Conservation (phyloP, 1,139 yeast genomes). For the Kurtzmaniella natalensis region DNA sequence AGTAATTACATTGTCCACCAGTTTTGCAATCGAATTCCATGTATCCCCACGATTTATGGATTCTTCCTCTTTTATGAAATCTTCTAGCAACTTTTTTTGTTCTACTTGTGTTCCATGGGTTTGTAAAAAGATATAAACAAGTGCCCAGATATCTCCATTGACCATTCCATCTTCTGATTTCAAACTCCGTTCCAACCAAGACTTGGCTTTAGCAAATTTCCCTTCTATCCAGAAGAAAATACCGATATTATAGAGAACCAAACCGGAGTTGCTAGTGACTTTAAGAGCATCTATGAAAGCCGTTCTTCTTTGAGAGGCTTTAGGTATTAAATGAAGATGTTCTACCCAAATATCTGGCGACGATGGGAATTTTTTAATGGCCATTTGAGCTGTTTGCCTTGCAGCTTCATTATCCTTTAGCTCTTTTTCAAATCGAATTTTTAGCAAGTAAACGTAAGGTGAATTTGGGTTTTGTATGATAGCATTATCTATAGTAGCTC, state of each 20-base stretch:
- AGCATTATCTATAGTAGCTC: conserved; percentile 72
- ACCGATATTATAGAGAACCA: conserved; percentile 63
- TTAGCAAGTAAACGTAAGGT: conserved; percentile 54
- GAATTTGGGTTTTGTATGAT: conserved; percentile 46
- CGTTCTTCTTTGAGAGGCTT: conserved; percentile 55
- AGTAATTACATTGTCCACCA: conserved; percentile 27
- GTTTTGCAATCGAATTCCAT: conserved; percentile 52
- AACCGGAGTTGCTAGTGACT: conserved; percentile 56
- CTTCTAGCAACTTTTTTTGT: conserved; percentile 20
- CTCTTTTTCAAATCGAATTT: conserved; percentile 54
- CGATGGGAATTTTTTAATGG: conserved; percentile 55
- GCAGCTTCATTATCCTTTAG: conserved; percentile 52
- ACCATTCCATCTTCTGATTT: conserved; percentile 33
- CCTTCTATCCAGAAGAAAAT: conserved; percentile 65
- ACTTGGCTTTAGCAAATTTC: conserved; percentile 57
- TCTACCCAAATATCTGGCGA: conserved; percentile 64
- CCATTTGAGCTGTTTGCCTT: conserved; percentile 51
- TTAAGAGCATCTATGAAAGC: conserved; percentile 70
- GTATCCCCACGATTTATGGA: conserved; percentile 55
- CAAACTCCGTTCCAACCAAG: conserved; percentile 75
- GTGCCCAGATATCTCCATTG: conserved; percentile 76
- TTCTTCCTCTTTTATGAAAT: conserved; percentile 16
- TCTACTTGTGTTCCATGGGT: conserved; percentile 23
- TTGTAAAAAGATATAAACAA: conserved; percentile 46
- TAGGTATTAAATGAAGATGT: conserved; percentile 47